Conservation (phyloP, 306 rosid genomes). For the Lathyrus tuberosus region DNA sequence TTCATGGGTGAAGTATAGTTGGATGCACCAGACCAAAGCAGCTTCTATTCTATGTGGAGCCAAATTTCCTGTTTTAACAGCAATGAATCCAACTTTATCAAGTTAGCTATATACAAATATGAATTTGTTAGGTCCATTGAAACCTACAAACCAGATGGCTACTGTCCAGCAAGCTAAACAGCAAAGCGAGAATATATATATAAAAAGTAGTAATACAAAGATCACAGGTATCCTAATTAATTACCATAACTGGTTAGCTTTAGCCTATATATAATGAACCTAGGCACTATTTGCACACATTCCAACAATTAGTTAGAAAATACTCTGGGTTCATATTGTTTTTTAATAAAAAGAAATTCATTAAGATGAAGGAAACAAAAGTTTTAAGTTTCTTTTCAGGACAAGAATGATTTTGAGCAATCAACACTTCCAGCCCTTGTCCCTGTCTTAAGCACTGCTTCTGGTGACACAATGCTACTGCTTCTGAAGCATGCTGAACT, state of each 20-base stretch:
- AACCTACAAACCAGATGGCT: background rate
- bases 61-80: background rate
- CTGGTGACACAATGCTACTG: conserved; percentile 84
- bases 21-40: background rate
- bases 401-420: conserved; percentile 89
- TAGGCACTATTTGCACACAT: conserved; percentile 1
- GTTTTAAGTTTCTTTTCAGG: conserved; percentile 53
- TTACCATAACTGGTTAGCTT: background rate
- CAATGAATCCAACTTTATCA: background rate
- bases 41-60: background rate
- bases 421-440: conserved; percentile 94
- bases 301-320: conserved; percentile 8
- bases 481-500: conserved; percentile 93
- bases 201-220: background rate
- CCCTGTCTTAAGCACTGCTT: conserved; percentile 85
- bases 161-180: conserved; percentile 12
- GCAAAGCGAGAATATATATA: conserved; percentile 5
- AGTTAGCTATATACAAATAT: background rate
- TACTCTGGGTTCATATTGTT: conserved; percentile 17
- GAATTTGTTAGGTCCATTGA: conserved; percentile 21
- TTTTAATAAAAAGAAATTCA: conserved; percentile 4
- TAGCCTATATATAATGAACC: background rate
- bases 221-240: background rate
- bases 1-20: conserved; percentile 4
- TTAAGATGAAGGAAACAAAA: background rate